phyloP scores from a whole-genome alignment of 2,329 filamentous ascomycete species.

The Penicillium sp. region DNA sequence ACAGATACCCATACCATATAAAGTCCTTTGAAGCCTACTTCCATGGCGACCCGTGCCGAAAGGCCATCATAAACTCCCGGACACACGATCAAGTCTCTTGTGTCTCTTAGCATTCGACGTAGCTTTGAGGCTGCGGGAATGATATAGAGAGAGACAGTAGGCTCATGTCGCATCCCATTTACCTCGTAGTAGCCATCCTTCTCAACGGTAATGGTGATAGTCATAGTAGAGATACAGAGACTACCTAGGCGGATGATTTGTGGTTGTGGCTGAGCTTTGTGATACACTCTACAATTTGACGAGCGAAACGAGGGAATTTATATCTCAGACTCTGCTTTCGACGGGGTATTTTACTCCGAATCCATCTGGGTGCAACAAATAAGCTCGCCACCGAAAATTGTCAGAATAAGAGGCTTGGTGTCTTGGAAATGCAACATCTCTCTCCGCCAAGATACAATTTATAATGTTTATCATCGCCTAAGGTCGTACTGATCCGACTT shows the following conservation, averaged over 20 bases:
- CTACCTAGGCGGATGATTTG: constrained; percentile 30
- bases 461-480: constrained; percentile 6
- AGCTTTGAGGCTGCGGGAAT: constrained; percentile 29
- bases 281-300: not conserved
- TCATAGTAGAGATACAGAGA: constrained; percentile 13
- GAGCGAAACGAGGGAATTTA: not conserved
- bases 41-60: constrained; percentile 58
- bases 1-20: constrained; percentile 56
- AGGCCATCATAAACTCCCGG: constrained; percentile 66
- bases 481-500: constrained; percentile 17
- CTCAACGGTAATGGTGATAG: constrained; percentile 31
- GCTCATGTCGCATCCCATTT: constrained; percentile 27
- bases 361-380: not conserved
- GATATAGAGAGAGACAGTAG: constrained; percentile 26
- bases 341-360: not conserved
- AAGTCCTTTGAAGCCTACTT: constrained; percentile 58
- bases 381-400: not conserved
- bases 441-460: constrained; percentile 17
- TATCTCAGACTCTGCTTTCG: not conserved
- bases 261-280: not conserved
- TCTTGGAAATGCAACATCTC: constrained; percentile 22
- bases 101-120: constrained; percentile 26
- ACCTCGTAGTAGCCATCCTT: constrained; percentile 32
- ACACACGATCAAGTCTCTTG: constrained; percentile 46
- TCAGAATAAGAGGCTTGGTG: constrained; percentile 7